Base-by-base conservation (phyloP, 345 rosid species). In the Pistacia integerrima region DNA sequence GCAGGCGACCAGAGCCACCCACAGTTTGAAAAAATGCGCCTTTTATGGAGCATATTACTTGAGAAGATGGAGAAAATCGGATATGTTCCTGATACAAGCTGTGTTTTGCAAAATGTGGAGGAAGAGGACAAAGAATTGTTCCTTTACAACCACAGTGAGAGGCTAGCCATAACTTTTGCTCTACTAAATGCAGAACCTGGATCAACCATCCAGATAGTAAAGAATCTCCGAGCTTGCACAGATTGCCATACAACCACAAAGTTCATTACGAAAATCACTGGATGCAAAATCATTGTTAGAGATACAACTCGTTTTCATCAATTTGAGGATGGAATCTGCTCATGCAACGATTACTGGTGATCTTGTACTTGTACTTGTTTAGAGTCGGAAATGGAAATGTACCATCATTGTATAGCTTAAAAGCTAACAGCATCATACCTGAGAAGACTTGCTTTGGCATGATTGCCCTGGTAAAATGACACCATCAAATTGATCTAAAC, bases 281-380 rank as follows among this genome's bases (percentile, higher is more conserved):
- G 58, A 41, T 30, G 49, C 22, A 60, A 30, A 67, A 78, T 73
- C 44, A 59, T 10, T 66, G 74, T 67, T 22, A 44, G 44, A 54
- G 73, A 67, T 59, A 55, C 77, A 63, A 46, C 64, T 46, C 54
- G 55, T 66, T 66, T 74, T 46, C 81, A 67, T 78, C 77, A 59
- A 16, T 59, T 67, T 67, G 73, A 60, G 36, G 73, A 61, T 51
- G 73, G 73, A 33, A 66, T 67, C 69, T 60, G 67, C 73, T 73
- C 5, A 1, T 51, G 69, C 41, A 4, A 54, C 67, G 62, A 58
- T 25, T 73, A 73, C 73, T 5, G 73, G 57, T 49, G 11, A 66
- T 17, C 25, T 46, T 16, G 70, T 66, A 25, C 25, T 25, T 25
- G 25, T 25, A 25, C 25, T 25, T 25, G 25, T 25, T 66, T 66